phyloP scores from a whole-genome alignment of 495 filamentous ascomycete species.

The Schizothecium vesticola region DNA sequence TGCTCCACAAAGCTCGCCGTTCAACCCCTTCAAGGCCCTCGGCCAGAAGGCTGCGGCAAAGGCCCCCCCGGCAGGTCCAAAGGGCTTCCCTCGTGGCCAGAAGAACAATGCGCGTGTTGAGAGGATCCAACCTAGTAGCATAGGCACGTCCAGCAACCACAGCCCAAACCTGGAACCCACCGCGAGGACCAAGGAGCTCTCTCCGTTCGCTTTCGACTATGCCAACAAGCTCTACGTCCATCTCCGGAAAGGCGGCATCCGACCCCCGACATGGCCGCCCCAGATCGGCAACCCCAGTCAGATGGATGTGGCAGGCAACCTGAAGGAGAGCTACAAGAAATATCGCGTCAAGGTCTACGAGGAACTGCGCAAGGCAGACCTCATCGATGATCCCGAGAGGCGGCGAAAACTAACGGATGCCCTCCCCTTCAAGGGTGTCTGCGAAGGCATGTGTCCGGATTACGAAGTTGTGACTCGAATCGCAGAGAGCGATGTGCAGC shows the following conservation, averaged over 20 bases:
- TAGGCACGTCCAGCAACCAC: not conserved
- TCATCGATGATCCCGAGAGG: constrained; percentile 86
- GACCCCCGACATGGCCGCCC: constrained; percentile 40
- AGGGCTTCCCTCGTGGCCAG: constrained; percentile 11
- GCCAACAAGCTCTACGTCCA: constrained; percentile 38
- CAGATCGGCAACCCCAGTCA: constrained; percentile 38
- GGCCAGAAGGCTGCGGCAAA: not conserved
- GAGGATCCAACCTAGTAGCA: constrained; percentile 4
- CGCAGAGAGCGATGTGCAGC: constrained; percentile 53
- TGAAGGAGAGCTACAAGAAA: constrained; percentile 50
- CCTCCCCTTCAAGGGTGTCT: constrained; percentile 82
- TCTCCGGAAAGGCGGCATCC: constrained; percentile 38
- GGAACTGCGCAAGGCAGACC: constrained; percentile 63
- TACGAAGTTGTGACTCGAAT: constrained; percentile 80
- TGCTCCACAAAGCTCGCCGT: not conserved
- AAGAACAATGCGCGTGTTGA: constrained; percentile 11
- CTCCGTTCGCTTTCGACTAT: constrained; percentile 31
- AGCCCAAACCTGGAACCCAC: constrained; percentile 13
- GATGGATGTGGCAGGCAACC: constrained; percentile 36
- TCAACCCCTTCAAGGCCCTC: constrained; percentile 7
- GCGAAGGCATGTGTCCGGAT: constrained; percentile 89
- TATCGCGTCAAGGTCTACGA: constrained; percentile 64
- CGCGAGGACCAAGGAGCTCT: constrained; percentile 26
- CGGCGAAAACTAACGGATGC: constrained; percentile 74
- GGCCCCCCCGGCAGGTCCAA: not conserved